Evolutionary conservation across 148 eudicot genomes (phyloP), one percentile per base, ranked within the genome.

Genomic region (Pharnaceum exiguum): DNA sequence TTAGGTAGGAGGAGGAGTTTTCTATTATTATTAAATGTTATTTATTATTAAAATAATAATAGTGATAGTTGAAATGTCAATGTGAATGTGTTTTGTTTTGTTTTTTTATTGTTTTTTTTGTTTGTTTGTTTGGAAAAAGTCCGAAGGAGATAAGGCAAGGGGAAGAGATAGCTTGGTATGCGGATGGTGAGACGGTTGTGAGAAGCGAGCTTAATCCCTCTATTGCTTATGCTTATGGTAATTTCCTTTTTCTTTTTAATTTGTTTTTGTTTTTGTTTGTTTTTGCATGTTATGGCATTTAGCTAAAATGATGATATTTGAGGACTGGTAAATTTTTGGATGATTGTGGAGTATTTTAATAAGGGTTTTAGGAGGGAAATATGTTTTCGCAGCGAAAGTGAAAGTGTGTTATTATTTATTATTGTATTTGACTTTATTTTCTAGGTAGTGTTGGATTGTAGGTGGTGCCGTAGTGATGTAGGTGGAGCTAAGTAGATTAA

Each of bases 151-250:
- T 94, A 54, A 79, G 91, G 57, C 91, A 76, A 26, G 99, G 99
- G 12, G 99, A 94, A 76, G 99, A 94, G 80, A 82, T 94, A 33
- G 85, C 99, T 16, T 93, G 99, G 99, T 93, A 93, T 60, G 99
- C 99, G 5, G 99, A 94, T 57, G 99, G 99, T 3, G 99, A 94
- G 68, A 89, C 83, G 12, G 76, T 89, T 31, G 96, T 89, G 49
- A 77, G 99, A 72, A 89, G 71, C 52, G 99, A 94, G 80, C 75
- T 82, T 19, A 84, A 82, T 80, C 84, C 79, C 2, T 63, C 89
- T 3, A 86, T 75, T 47, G 99, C 96, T 7, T 94, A 94, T 59
- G 99, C 99, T 31, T 94, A 89, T 37, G 99, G 97, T 90, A 90
- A 68, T 8, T 63, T 23, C n/a, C n/a, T n/a, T n/a, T n/a, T n/a